phyloP scores from a whole-genome alignment of 106 monocot genomes.

The Dendrobium catenatum region DNA sequence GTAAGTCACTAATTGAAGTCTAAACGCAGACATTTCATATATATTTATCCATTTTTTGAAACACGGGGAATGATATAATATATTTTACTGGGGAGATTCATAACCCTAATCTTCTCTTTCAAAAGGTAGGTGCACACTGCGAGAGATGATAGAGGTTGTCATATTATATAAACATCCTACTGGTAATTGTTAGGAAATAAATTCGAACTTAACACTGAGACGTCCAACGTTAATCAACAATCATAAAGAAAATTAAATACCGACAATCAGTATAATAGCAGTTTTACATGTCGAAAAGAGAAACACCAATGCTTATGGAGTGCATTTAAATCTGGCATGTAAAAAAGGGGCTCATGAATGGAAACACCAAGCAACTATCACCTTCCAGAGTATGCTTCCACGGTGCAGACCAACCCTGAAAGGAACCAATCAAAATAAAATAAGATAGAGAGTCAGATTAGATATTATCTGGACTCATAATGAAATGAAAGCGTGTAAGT shows the following conservation, averaged over 20 bases:
- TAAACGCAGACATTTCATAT: not conserved
- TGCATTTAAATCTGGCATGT: not conserved
- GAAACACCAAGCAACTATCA: constrained; percentile 13
- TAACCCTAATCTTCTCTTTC: not conserved
- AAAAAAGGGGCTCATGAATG: not conserved
- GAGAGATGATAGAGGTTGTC: not conserved
- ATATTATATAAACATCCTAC: not conserved
- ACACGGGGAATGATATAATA: not conserved
- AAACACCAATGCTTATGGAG: not conserved
- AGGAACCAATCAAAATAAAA: constrained; percentile 7
- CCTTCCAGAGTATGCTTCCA: constrained; percentile 99
- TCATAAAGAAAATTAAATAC: not conserved
- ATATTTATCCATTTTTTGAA: not conserved
- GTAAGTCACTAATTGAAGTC: too few relatives aligned
- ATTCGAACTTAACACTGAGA: not conserved
- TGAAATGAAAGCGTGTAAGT: not conserved
- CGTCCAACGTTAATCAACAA: not conserved
- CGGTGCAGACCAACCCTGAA: constrained; percentile 91
- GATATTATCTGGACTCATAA: not conserved
- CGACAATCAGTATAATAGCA: not conserved
- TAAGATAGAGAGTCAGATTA: not conserved
- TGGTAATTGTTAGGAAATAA: not conserved
- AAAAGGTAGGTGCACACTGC: not conserved
- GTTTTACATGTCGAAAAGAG: not conserved
- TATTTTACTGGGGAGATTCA: not conserved